Percentiles rank a stretch among this genome's conserved stretches.
Conservation (phyloP, 2,329 filamentous ascomycete species). For the Calonectria montana region DNA sequence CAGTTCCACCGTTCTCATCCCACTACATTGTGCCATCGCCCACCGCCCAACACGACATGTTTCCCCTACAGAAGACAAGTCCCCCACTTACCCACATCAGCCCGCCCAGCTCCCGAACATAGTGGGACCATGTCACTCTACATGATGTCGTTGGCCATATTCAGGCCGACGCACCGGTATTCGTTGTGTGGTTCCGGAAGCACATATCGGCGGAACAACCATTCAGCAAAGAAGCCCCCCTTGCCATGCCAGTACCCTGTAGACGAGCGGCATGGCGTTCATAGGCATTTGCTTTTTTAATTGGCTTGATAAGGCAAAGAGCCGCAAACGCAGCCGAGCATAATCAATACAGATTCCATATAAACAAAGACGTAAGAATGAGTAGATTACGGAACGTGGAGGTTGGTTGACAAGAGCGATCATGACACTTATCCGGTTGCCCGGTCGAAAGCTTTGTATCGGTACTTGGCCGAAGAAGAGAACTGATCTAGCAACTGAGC, state of each 20-base stretch:
- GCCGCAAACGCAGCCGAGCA: slow-evolving; percentile 27
- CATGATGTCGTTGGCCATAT: slow-evolving; percentile 23
- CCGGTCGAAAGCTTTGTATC: slow-evolving; percentile 36
- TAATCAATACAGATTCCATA: neutral
- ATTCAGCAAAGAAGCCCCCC: slow-evolving; percentile 26
- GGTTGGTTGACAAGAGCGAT: neutral
- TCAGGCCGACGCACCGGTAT: slow-evolving; percentile 23
- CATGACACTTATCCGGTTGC: slow-evolving; percentile 27
- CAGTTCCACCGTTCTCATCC: slow-evolving; percentile 7
- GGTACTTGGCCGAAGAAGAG: slow-evolving; percentile 38
- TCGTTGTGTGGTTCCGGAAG: slow-evolving; percentile 25
- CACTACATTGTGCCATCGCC: slow-evolving; percentile 35
- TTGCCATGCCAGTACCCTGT: slow-evolving; percentile 23
- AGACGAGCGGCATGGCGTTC: slow-evolving; percentile 36
- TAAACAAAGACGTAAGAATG: neutral
- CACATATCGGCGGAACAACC: slow-evolving; percentile 21
- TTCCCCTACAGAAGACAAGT: slow-evolving; percentile 35
- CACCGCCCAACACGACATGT: slow-evolving; percentile 38
- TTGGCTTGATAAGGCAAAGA: slow-evolving; percentile 28
- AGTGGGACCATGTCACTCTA: slow-evolving; percentile 37
- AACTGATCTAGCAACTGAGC: slow-evolving; percentile 28
- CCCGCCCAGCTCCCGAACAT: slow-evolving; percentile 38
- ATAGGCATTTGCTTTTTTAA: slow-evolving; percentile 36
- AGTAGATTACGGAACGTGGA: neutral
- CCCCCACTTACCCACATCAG: slow-evolving; percentile 39